Evolutionary conservation across 1,284 basidiomycete species (phyloP), one percentile per base, ranked within the genome.

Genomic region (Sanghuangporus sanghuang): DNA sequence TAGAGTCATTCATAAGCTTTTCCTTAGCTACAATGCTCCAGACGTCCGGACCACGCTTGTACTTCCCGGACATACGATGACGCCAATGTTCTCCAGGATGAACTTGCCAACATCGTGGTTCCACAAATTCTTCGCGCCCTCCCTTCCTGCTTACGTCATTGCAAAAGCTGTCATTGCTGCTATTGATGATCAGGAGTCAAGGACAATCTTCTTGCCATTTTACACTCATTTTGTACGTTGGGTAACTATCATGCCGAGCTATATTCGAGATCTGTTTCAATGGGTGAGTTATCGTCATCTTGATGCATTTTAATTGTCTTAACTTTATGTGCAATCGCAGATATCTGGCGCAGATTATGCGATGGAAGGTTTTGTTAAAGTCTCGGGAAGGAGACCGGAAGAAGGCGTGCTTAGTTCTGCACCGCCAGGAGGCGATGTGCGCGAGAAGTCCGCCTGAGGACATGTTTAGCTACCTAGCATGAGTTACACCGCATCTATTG

Each of bases 161-260:
- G 92, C 92, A 61, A 92, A 93, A 72, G 78, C 78, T n/a, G 85
- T 96, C 69, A 90, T 96, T 61, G 75, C 83, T 9, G 86, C 87
- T 0, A 73, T 97, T 53, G 92, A 95, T 71, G 84, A 85, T 49
- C 86, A 90, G 65, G 86, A 93, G 70, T 89, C 87, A 12, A 80
- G 83, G 61, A 83, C 81, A 14, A 82, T 96, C 62, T 77, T 84
- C 67, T 69, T 93, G 69, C 95, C 95, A 12, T 87, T 91, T 73
- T 92, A 86, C 68, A 79, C 80, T 8, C 78, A 90, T 69, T 82
- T 86, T 44, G 76, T 80, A 35, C 84, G 86, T 54, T 78, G 79
- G 62, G 69, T 89, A 67, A 75, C 74, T 59, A 70, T 85, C 59
- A 73, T 90, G 64, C 91, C 91, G 3, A 90, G 86, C 69, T 93